Conservation (phyloP, 148 eudicot species). For the Fagopyrum tataricum region DNA sequence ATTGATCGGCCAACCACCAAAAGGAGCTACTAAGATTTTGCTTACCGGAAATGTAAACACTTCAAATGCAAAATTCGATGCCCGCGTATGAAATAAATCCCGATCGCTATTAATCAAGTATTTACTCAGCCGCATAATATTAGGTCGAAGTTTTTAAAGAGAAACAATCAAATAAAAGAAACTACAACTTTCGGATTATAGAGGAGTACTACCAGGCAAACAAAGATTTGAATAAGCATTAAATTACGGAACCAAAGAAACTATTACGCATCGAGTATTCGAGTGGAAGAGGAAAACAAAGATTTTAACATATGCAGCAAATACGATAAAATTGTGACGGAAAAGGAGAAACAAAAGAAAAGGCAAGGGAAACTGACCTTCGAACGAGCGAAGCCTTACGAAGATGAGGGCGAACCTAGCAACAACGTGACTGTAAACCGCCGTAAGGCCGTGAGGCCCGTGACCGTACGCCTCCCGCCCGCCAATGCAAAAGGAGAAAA, state of each 20-base stretch:
- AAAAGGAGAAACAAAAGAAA: too few species aligned
- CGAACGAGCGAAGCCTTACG: too few species aligned
- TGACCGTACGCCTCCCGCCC: too few species aligned
- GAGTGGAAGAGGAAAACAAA: too few species aligned
- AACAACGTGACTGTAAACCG: too few species aligned
- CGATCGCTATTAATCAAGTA: background rate
- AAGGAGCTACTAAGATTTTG: background rate
- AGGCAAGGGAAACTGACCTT: too few species aligned
- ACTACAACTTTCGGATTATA: background rate
- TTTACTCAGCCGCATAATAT: background rate
- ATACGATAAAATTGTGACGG: background rate
- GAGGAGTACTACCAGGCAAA: background rate
- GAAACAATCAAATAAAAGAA: background rate
- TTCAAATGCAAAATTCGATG: background rate
- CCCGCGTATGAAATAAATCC: background rate
- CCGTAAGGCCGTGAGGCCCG: too few species aligned
- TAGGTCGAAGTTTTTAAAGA: background rate
- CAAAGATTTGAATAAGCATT: background rate
- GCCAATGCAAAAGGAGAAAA: too few species aligned
- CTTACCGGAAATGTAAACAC: background rate
- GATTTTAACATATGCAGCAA: too few species aligned
- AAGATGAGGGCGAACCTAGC: too few species aligned
- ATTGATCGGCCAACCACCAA: background rate
- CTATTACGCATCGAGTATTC: background rate
- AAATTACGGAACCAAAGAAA: background rate